phyloP scores from a whole-genome alignment of 306 rosid genomes.

The Pyrus betulifolia region DNA sequence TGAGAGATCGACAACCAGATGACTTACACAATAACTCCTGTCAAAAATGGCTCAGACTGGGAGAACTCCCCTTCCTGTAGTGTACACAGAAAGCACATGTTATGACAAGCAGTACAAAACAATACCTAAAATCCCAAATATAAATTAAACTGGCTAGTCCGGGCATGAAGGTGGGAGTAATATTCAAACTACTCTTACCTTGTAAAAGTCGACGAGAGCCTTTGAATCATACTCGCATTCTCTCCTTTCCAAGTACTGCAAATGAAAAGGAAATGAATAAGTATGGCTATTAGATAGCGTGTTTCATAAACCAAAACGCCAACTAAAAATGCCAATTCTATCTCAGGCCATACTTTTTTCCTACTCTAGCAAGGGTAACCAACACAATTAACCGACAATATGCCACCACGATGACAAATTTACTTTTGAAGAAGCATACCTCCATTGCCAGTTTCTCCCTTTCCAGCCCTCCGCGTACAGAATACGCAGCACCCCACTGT shows the following conservation, averaged over 20 bases:
- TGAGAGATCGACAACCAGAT: background rate
- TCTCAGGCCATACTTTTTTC: background rate
- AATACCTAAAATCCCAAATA: background rate
- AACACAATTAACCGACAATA: background rate
- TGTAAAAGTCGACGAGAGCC: slow-evolving; percentile 39
- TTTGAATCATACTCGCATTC: slow-evolving; percentile 55
- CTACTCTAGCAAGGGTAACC: background rate
- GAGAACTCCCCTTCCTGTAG: slow-evolving; percentile 54
- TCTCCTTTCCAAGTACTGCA: slow-evolving; percentile 82
- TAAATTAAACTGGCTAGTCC: background rate
- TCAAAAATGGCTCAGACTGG: slow-evolving; percentile 36
- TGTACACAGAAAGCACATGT: background rate
- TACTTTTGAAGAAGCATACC: slow-evolving; percentile 32
- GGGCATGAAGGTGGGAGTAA: background rate
- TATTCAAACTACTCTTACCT: slow-evolving; percentile 15
- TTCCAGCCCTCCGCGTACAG: slow-evolving; percentile 76
- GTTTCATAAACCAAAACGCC: background rate
- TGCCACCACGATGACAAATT: background rate
- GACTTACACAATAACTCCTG: slow-evolving; percentile 79
- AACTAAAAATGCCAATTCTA: background rate
- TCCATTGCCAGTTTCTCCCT: slow-evolving; percentile 73
- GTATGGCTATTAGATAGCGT: background rate
- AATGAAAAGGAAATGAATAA: background rate
- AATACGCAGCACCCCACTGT: slow-evolving; percentile 95
- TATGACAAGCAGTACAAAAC: background rate